A percentile compares a stretch with the other conserved stretches of the same genome.
Conservation (phyloP, 768 basidiomycete genomes). For the Mycena rosella region DNA sequence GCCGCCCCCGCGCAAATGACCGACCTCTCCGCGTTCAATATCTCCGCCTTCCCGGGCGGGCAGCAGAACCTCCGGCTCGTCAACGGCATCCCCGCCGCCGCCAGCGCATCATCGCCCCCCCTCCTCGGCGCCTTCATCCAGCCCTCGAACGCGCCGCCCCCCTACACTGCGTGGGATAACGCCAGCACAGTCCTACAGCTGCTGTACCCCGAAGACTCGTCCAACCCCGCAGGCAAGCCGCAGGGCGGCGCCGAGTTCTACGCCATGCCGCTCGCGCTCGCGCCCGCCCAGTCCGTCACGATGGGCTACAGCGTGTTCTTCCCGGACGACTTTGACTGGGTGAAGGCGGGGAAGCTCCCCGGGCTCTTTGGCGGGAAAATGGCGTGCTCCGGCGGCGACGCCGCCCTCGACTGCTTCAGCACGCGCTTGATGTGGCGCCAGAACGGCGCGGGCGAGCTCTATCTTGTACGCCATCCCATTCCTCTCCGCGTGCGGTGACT, state of each 20-base stretch:
- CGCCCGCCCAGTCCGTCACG: conserved; percentile 64
- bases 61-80: conserved; percentile 69
- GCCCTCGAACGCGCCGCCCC: conserved; percentile 1
- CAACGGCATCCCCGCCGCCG: conserved; percentile 54
- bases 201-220: conserved; percentile 75
- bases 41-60: conserved; percentile 68
- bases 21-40: conserved; percentile 70
- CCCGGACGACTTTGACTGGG: conserved; percentile 79
- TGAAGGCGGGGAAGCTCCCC: conserved; percentile 86
- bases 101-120: conserved; percentile 25
- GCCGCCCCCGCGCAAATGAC: conserved; percentile 63
- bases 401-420: conserved; percentile 83
- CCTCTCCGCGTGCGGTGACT: neutral
- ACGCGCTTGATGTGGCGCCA: conserved; percentile 88
- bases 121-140: conserved; percentile 21
- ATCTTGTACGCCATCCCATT: conserved; percentile 63
- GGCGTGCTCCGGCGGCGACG: conserved; percentile 79
- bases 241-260: conserved; percentile 83
- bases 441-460: conserved; percentile 79
- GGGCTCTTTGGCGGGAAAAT: conserved; percentile 80
- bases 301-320: conserved; percentile 84
- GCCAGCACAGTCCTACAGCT: conserved; percentile 66
- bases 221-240: conserved; percentile 74
- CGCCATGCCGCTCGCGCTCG: conserved; percentile 58
- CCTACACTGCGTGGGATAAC: conserved; percentile 43